Conservation (phyloP, 164 flowering plant genomes). For the Macadamia integrifolia region DNA sequence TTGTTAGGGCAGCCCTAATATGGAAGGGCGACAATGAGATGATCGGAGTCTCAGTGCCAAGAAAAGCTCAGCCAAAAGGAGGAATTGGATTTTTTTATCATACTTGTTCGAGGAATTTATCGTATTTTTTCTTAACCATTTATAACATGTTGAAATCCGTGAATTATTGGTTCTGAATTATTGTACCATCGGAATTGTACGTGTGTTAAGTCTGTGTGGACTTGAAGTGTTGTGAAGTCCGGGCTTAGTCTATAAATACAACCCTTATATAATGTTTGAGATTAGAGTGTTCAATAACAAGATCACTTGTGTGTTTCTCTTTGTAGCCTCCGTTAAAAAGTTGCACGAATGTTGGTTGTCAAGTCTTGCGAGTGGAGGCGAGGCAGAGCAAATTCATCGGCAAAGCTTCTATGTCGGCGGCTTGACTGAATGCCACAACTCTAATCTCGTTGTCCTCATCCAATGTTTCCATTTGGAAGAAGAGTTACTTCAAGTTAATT, state of each 20-base stretch:
- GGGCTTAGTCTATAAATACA: no score
- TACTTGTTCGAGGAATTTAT: no score
- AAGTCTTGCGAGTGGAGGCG: constrained; percentile 26
- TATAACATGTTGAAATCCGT: no score
- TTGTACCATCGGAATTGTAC: no score
- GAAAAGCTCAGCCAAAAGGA: constrained; percentile 67
- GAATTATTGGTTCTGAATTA: no score
- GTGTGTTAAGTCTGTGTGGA: no score
- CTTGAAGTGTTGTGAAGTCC: no score
- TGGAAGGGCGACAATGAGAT: constrained; percentile 68
- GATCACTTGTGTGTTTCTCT: background rate
- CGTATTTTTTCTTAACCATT: background rate
- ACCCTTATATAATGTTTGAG: no score
- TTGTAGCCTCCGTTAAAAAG: constrained; percentile 78
- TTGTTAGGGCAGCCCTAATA: constrained; percentile 35
- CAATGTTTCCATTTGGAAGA: constrained; percentile 50
- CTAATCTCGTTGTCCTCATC: constrained; percentile 69
- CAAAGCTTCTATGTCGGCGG: constrained; percentile 79
- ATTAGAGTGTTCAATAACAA: no score
- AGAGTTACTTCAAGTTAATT: constrained; percentile 15
- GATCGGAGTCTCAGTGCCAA: constrained; percentile 86
- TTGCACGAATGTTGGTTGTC: constrained; percentile 63
- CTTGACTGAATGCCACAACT: constrained; percentile 35
- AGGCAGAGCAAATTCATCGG: constrained; percentile 46
- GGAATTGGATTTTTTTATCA: background rate